These are phyloP conservation scores for Viridothelium virens DNA, from an alignment of 495 filamentous ascomycete species.

Conservation along the genomic window DNA sequence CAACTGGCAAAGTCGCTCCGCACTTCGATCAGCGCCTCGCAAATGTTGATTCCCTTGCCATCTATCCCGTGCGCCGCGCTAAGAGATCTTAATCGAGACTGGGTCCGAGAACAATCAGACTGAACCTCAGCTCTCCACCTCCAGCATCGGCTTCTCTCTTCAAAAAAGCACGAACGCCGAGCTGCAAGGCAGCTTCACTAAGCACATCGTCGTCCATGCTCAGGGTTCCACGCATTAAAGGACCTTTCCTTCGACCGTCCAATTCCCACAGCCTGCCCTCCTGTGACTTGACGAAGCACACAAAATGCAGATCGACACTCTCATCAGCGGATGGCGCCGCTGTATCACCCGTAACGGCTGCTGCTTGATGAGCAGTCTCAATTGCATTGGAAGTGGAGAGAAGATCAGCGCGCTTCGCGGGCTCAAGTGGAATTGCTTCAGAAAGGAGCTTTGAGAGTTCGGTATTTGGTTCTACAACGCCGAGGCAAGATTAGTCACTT, in stretches of 20 bases:
- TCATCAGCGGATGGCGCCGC: conserved; percentile 33
- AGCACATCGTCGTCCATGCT: conserved; percentile 60
- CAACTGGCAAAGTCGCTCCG: neutral
- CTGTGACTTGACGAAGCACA: conserved; percentile 38
- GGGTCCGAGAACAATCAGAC: conserved; percentile 46
- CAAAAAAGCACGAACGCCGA: conserved; percentile 52
- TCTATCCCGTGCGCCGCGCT: neutral
- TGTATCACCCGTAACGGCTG: conserved; percentile 35
- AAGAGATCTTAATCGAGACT: conserved; percentile 29
- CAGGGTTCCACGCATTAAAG: conserved; percentile 59
- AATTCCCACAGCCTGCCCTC: conserved; percentile 36
- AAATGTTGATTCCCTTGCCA: conserved; percentile 12
- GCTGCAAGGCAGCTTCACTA: conserved; percentile 53
- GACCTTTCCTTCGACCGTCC: conserved; percentile 54
- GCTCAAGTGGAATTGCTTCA: conserved; percentile 40
- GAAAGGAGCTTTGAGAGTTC: conserved; percentile 29
- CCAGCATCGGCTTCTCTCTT: conserved; percentile 44
- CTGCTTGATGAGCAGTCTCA: conserved; percentile 35
- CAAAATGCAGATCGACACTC: conserved; percentile 38
- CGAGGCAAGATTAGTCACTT: neutral
- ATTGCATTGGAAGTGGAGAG: conserved; percentile 36
- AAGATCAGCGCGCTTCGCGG: conserved; percentile 32
- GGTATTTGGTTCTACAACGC: conserved; percentile 25
- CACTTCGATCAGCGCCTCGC: neutral
- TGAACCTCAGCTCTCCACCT: conserved; percentile 46